Evolutionary conservation across 2,329 filamentous ascomycete genomes (phyloP), one percentile per base, ranked within the genome.

Genomic region (Lasiodiplodia sp.): DNA sequence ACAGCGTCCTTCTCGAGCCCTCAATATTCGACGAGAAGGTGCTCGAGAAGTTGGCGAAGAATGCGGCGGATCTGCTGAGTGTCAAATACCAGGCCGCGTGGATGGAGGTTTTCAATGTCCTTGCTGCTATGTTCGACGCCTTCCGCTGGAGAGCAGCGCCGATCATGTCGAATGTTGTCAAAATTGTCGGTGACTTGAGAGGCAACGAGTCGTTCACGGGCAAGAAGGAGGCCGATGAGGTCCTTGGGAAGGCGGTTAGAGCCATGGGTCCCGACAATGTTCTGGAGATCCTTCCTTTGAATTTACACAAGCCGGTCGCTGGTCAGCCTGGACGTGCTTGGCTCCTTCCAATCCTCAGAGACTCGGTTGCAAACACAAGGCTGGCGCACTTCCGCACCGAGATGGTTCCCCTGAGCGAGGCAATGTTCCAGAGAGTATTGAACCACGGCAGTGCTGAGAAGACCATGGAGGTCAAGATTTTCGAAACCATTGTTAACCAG

Each of bases 391-490:
- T 99, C 85, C 91, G 90, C 73, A 83, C 86, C 3, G 93, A 96
- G 75, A 89, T 99, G 79, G 89, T 97, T 6, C 94, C 96, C 18
- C 84, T 99, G 28, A 98, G 95, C 77, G 92, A 97, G 78, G 82
- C 87, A 62, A 92, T 99, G 85, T 97, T 95, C 79, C 93, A 98
- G 78, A 89, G 88, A 72, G 92, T 98, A 5, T 83, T 97, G 57
- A 91, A 97, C 70, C 92, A 96, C 74, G 92, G 92, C 16, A 84
- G 88, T 25, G 89, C 88, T 16, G 92, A 95, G 76, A 97, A 97
- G 85, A 96, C 93, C 0, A 94, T 97, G 87, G 94, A 98, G 78
- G 88, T 96, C 77, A 99, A 99, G 85, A 96, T 99, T 69, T 99
- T 96, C 78, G 95, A 99, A 82, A 98, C 96, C 0, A 85, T 99